These are phyloP conservation scores for Sporothrix variecibatus DNA, from an alignment of 2,329 filamentous ascomycete species.

Conservation along the genomic window DNA sequence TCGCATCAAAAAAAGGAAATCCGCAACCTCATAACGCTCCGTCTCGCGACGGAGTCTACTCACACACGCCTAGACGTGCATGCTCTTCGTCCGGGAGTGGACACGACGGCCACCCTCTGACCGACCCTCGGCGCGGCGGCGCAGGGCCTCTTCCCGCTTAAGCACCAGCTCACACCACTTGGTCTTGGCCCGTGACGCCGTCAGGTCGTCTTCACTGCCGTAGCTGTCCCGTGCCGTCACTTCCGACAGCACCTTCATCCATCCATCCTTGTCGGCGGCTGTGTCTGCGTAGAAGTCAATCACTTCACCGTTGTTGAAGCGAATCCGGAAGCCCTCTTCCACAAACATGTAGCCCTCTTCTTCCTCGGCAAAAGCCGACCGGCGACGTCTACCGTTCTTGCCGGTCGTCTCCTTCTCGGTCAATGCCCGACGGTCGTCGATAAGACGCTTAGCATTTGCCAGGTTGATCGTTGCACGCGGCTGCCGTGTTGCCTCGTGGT, in stretches of 20 bases:
- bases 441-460: slow-evolving; percentile 86
- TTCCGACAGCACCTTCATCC: slow-evolving; percentile 87
- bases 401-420: slow-evolving; percentile 80
- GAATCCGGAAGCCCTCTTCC: slow-evolving; percentile 97
- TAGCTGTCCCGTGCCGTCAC: slow-evolving; percentile 57
- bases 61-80: slow-evolving; percentile 46
- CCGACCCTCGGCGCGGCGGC: slow-evolving; percentile 52
- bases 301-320: slow-evolving; percentile 96
- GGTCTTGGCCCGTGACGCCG: slow-evolving; percentile 46
- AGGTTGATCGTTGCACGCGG: slow-evolving; percentile 96
- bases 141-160: slow-evolving; percentile 62
- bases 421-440: slow-evolving; percentile 84
- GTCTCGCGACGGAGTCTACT: neutral
- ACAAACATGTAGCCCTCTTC: slow-evolving; percentile 99
- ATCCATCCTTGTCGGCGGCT: slow-evolving; percentile 82
- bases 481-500: slow-evolving; percentile 92
- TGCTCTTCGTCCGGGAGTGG: slow-evolving; percentile 62
- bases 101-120: slow-evolving; percentile 42
- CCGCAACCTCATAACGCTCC: neutral
- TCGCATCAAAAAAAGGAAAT: neutral
- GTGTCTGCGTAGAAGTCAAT: slow-evolving; percentile 98
- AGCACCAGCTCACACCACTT: slow-evolving; percentile 71
- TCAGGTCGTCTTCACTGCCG: slow-evolving; percentile 47
- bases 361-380: slow-evolving; percentile 95
- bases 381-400: slow-evolving; percentile 76